phyloP scores from a whole-genome alignment of 2,329 filamentous ascomycete genomes.

The Trichoderma arundinaceum region DNA sequence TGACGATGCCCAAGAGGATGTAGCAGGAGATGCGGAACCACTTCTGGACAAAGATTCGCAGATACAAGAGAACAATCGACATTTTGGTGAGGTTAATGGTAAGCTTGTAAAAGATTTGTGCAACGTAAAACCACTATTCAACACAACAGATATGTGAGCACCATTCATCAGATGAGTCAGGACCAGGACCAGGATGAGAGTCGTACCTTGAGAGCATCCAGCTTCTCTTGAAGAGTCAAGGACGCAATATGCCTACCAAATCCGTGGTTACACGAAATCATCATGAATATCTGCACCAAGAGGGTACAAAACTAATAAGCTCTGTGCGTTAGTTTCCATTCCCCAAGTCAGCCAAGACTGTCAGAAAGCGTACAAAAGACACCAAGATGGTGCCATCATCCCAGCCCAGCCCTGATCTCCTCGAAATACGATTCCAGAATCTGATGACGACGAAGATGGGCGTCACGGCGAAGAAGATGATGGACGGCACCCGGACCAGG shows the following conservation, averaged over 20 bases:
- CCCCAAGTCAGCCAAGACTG: neutral
- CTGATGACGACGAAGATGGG: constrained; percentile 49
- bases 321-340: neutral
- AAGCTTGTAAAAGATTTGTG: constrained; percentile 60
- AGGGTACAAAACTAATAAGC: constrained; percentile 44
- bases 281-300: constrained; percentile 48
- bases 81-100: constrained; percentile 60
- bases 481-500: constrained; percentile 48
- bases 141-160: neutral
- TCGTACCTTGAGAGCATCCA: constrained; percentile 47
- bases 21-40: constrained; percentile 54
- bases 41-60: constrained; percentile 57
- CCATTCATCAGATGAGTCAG: neutral
- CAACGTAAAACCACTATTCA: constrained; percentile 55
- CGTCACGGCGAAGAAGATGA: constrained; percentile 51
- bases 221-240: constrained; percentile 43
- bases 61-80: constrained; percentile 59
- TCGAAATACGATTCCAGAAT: constrained; percentile 49
- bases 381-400: constrained; percentile 52
- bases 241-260: constrained; percentile 50
- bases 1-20: constrained; percentile 49
- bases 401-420: constrained; percentile 45
- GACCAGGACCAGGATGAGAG: neutral
- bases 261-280: constrained; percentile 49
- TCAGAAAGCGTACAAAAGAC: constrained; percentile 46